phyloP scores from a whole-genome alignment of 495 filamentous ascomycete genomes.

The Neurospora africana region DNA sequence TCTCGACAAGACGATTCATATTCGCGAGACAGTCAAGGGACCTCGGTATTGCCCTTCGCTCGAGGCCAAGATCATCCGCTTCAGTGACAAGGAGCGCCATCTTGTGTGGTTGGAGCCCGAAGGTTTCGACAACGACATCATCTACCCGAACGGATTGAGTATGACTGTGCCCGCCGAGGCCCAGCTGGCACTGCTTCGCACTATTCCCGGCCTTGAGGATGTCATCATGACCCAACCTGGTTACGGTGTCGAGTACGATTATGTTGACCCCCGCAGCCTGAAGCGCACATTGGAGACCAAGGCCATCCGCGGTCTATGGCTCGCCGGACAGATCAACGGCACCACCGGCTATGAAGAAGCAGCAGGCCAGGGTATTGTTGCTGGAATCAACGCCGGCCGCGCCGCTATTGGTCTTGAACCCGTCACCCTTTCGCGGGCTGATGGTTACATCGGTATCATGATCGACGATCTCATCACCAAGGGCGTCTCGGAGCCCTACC shows the following conservation, averaged over 20 bases:
- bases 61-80: constrained; percentile 89
- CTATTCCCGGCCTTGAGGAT: constrained; percentile 77
- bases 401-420: constrained; percentile 52
- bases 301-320: constrained; percentile 74
- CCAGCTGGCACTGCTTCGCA: constrained; percentile 74
- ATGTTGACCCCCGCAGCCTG: constrained; percentile 85
- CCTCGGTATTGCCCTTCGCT: constrained; percentile 93
- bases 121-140: constrained; percentile 79
- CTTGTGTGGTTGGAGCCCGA: constrained; percentile 96
- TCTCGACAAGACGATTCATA: constrained; percentile 87
- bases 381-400: constrained; percentile 86
- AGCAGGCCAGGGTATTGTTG: constrained; percentile 84
- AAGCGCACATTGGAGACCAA: constrained; percentile 89
- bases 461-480: constrained; percentile 98
- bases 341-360: constrained; percentile 98
- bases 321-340: constrained; percentile 96
- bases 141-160: constrained; percentile 94
- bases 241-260: constrained; percentile 98
- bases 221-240: constrained; percentile 91
- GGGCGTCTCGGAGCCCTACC: constrained; percentile 91
- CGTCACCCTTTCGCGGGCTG: constrained; percentile 64
- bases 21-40: constrained; percentile 88
- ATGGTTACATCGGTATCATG: constrained; percentile 97
- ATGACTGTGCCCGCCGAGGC: constrained; percentile 88
- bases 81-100: constrained; percentile 65